phyloP scores from a whole-genome alignment of 2,329 filamentous ascomycete species.

The Lasiodiplodia gonubiensis region DNA sequence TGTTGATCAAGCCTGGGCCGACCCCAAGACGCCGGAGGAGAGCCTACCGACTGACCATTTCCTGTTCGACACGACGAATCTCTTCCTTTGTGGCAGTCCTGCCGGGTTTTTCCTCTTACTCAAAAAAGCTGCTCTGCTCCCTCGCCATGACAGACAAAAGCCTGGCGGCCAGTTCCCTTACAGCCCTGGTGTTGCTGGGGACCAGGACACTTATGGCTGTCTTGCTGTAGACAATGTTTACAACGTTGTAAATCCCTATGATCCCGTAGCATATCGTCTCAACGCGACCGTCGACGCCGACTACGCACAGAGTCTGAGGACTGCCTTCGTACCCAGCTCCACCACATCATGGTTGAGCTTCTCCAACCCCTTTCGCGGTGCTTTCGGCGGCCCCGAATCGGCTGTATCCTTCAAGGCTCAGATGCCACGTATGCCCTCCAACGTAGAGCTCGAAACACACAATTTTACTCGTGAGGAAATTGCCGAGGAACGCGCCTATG shows the following conservation, averaged over 20 bases:
- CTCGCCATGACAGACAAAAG: constrained; percentile 77
- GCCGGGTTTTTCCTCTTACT: constrained; percentile 91
- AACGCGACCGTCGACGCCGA: constrained; percentile 86
- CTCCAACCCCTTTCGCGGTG: constrained; percentile 48
- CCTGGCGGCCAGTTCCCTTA: constrained; percentile 69
- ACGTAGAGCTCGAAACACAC: constrained; percentile 91
- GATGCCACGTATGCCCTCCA: constrained; percentile 51
- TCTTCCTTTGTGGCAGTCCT: constrained; percentile 90
- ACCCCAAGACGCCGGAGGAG: constrained; percentile 47
- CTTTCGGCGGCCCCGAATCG: constrained; percentile 35
- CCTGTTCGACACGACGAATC: constrained; percentile 87
- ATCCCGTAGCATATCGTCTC: constrained; percentile 87
- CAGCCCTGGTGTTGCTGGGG: constrained; percentile 69
- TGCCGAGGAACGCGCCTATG: constrained; percentile 82
- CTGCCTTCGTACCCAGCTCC: constrained; percentile 78
- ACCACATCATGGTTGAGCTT: constrained; percentile 56
- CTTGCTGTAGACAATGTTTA: constrained; percentile 95
- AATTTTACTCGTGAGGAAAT: constrained; percentile 92
- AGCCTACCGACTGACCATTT: constrained; percentile 65
- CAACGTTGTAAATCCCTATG: constrained; percentile 81
- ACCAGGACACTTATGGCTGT: constrained; percentile 82
- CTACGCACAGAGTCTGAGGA: constrained; percentile 78
- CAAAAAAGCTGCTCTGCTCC: constrained; percentile 73
- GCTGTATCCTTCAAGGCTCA: constrained; percentile 40
- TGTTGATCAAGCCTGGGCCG: constrained; percentile 56